Evolutionary conservation across 2,329 filamentous ascomycete genomes (phyloP).

Genomic region (Juglanconis juglandina): DNA sequence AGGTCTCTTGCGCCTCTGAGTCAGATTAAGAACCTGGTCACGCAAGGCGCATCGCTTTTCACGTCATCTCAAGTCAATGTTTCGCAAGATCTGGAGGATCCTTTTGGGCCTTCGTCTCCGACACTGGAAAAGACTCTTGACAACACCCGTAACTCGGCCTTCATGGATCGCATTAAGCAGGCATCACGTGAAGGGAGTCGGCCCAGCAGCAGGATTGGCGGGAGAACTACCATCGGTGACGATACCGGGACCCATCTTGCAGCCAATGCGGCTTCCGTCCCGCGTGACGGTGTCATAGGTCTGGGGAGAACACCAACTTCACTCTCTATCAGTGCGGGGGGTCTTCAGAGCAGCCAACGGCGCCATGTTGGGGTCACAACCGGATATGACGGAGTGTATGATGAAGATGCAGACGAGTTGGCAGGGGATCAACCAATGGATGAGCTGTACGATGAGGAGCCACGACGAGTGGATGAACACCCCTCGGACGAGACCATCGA

Average conservation of each 20-base stretch:
- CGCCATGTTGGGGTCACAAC: neutral
- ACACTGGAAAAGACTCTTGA: constrained; percentile 1
- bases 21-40: constrained; percentile 30
- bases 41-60: constrained; percentile 27
- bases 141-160: constrained; percentile 17
- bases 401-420: constrained; percentile 18
- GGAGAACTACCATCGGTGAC: neutral
- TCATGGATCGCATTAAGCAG: constrained; percentile 16
- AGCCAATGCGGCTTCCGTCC: neutral
- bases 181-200: constrained; percentile 14
- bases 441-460: neutral
- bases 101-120: constrained; percentile 16
- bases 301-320: neutral
- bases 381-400: constrained; percentile 22
- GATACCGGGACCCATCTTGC: constrained; percentile 11
- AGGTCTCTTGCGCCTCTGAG: constrained; percentile 26
- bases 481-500: neutral
- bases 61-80: constrained; percentile 24
- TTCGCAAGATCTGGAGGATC: constrained; percentile 14
- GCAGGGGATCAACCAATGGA: constrained; percentile 16
- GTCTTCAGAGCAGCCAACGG: neutral
- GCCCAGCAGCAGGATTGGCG: constrained; percentile 9
- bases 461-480: neutral
- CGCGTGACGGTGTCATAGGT: neutral
- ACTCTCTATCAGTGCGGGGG: neutral